Percentiles rank a stretch among this genome's conserved stretches.
phyloP scores from a whole-genome alignment of 2,329 filamentous ascomycete genomes.

The Penicillium sp. region DNA sequence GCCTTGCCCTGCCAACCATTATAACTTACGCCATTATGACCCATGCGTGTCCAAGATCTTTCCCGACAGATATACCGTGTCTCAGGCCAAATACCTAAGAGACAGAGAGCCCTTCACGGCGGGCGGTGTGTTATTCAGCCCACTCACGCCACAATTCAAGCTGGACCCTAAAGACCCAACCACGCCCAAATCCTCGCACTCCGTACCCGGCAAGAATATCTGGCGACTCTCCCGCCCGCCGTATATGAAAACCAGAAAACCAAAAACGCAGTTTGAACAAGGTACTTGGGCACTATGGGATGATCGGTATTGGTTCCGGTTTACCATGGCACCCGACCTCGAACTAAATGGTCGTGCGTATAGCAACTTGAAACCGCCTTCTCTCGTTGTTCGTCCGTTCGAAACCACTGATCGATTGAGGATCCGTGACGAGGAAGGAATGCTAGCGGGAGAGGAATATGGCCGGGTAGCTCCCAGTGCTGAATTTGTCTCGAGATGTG shows the following conservation, averaged over 20 bases:
- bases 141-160: slow-evolving; percentile 20
- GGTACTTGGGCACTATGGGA: slow-evolving; percentile 48
- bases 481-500: background rate
- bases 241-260: slow-evolving; percentile 28
- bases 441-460: background rate
- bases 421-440: slow-evolving; percentile 15
- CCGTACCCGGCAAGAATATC: slow-evolving; percentile 17
- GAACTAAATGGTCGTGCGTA: too few relatives aligned
- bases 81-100: background rate
- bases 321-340: slow-evolving; percentile 31
- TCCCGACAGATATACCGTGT: slow-evolving; percentile 13
- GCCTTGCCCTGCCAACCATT: slow-evolving; percentile 40
- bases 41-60: slow-evolving; percentile 43
- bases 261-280: slow-evolving; percentile 4
- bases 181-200: background rate
- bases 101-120: slow-evolving; percentile 47
- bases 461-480: background rate
- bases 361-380: background rate
- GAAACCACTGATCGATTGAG: slow-evolving; percentile 27
- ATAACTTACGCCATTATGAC: slow-evolving; percentile 44
- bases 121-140: slow-evolving; percentile 48
- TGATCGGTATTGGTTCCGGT: slow-evolving; percentile 53
- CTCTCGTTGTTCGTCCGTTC: slow-evolving; percentile 42
- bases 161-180: background rate
- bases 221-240: slow-evolving; percentile 41